phyloP scores from a whole-genome alignment of 345 rosid genomes.

The Isatis tinctoria region DNA sequence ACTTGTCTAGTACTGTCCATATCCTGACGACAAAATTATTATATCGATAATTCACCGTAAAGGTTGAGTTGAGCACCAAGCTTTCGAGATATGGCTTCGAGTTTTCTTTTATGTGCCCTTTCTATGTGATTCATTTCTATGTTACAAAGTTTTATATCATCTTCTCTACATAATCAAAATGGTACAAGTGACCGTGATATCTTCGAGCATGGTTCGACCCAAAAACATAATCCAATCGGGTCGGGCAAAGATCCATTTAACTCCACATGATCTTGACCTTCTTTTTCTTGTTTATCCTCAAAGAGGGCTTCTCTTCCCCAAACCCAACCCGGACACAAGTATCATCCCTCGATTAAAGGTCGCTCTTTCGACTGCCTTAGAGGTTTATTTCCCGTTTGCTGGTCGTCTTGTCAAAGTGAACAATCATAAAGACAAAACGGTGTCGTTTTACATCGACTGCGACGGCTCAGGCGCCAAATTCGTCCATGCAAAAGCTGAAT shows the following conservation, averaged over 20 bases:
- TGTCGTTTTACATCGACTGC: conserved; percentile 18
- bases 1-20: not conserved
- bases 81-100: not conserved
- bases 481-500: conserved; percentile 35
- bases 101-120: not conserved
- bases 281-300: conserved; percentile 17
- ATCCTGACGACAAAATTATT: not conserved
- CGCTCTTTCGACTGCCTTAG: conserved; percentile 15
- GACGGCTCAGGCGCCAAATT: conserved; percentile 25
- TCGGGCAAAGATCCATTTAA: conserved; percentile 18
- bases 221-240: not conserved
- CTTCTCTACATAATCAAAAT: not conserved
- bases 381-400: conserved; percentile 3
- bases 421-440: conserved; percentile 9
- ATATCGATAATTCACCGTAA: not conserved
- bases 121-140: not conserved
- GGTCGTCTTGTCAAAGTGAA: conserved; percentile 24
- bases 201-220: conserved; percentile 14
- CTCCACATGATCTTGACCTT: conserved; percentile 26
- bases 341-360: not conserved
- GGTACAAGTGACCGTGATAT: conserved; percentile 4
- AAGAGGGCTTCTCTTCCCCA: conserved; percentile 33
- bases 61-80: not conserved
- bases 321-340: not conserved
- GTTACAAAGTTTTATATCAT: not conserved